A percentile compares a stretch with the other conserved stretches of the same genome.
These are phyloP conservation scores for Grifola frondosa DNA, from an alignment of 1,284 basidiomycete species.

Conservation along the genomic window DNA sequence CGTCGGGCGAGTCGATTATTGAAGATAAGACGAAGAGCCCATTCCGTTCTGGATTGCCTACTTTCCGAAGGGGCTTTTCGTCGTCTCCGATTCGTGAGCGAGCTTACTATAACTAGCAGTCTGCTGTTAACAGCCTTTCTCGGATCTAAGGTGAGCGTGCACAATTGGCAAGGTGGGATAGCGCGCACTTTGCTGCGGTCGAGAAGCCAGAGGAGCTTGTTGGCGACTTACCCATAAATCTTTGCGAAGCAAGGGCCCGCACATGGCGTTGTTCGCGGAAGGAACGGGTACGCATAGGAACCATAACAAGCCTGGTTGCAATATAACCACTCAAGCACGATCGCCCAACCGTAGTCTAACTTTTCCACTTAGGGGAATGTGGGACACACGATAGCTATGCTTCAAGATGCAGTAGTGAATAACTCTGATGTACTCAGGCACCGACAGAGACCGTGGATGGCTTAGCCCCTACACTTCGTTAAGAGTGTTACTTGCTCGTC, in stretches of 20 bases:
- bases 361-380: too few relatives aligned
- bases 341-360: too few relatives aligned
- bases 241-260: constrained; percentile 22
- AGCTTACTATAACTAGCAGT: too few relatives aligned
- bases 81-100: constrained; percentile 28
- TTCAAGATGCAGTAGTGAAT: too few relatives aligned
- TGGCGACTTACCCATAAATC: constrained; percentile 29
- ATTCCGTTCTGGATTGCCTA: constrained; percentile 33
- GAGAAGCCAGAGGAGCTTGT: constrained; percentile 29
- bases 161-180: constrained; percentile 25
- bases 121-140: constrained; percentile 11
- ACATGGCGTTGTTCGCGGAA: constrained; percentile 16
- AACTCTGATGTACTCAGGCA: too few relatives aligned
- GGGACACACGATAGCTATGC: too few relatives aligned
- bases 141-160: constrained; percentile 23
- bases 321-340: too few relatives aligned
- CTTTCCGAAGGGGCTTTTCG: constrained; percentile 33
- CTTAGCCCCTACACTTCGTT: too few relatives aligned
- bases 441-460: too few relatives aligned
- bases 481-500: too few relatives aligned
- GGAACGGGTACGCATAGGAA: constrained; percentile 15
- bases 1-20: background rate
- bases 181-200: constrained; percentile 33
- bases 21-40: constrained; percentile 6
- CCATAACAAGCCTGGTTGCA: too few relatives aligned